Evolutionary conservation across 2,329 filamentous ascomycete genomes (phyloP).

Genomic region (Bisporella sp.): DNA sequence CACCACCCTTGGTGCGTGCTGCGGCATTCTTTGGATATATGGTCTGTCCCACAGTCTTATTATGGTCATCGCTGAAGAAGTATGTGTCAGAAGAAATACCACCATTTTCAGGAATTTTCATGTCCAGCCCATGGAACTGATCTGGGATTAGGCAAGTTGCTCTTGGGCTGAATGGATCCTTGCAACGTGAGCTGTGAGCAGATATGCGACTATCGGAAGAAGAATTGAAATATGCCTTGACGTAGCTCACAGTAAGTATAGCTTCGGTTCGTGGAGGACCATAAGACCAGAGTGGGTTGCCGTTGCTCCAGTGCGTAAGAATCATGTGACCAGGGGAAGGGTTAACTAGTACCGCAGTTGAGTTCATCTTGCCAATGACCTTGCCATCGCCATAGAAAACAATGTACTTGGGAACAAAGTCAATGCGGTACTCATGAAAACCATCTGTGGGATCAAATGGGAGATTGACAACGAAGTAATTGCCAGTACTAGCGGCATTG

Average conservation of each 20-base stretch:
- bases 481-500: constrained; percentile 52
- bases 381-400: constrained; percentile 62
- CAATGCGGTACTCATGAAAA: constrained; percentile 76
- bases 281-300: constrained; percentile 62
- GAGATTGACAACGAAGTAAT: constrained; percentile 50
- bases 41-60: constrained; percentile 43
- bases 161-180: constrained; percentile 27
- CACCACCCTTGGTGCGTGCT: too few species aligned
- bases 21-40: constrained; percentile 24
- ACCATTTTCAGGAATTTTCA: constrained; percentile 9
- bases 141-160: constrained; percentile 46
- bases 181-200: constrained; percentile 37
- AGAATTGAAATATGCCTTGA: constrained; percentile 77
- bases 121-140: constrained; percentile 29
- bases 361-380: constrained; percentile 49
- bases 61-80: constrained; percentile 43
- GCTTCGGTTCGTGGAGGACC: constrained; percentile 61
- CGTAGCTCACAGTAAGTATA: constrained; percentile 56
- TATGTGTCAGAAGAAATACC: constrained; percentile 28
- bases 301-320: constrained; percentile 74
- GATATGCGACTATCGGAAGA: constrained; percentile 34
- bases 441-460: constrained; percentile 57
- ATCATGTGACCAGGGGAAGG: constrained; percentile 56
- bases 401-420: constrained; percentile 58
- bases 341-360: constrained; percentile 47